A percentile compares a stretch with the other conserved stretches of the same genome.
These are phyloP conservation scores for Morella rubra DNA, from an alignment of 306 rosid genomes.

Conservation along the genomic window DNA sequence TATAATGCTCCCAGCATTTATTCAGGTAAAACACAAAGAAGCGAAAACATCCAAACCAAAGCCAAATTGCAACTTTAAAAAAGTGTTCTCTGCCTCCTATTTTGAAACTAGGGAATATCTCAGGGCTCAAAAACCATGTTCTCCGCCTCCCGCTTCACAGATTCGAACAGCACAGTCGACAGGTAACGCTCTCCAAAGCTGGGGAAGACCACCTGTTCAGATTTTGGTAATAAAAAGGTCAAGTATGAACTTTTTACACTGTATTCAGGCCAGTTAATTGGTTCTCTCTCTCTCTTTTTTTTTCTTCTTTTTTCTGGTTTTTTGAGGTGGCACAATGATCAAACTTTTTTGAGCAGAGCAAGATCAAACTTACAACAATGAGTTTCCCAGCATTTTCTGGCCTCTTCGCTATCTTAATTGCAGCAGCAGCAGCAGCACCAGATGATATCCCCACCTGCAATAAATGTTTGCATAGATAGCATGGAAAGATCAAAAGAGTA, in stretches of 20 bases:
- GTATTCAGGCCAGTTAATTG: background rate
- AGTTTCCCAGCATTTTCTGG: conserved; percentile 94
- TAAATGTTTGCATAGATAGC: conserved; percentile 16
- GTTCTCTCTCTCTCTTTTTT: too few relatives aligned
- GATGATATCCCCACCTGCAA: conserved; percentile 95
- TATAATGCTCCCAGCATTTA: conserved; percentile 11
- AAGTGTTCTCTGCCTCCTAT: conserved; percentile 13
- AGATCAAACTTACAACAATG: conserved; percentile 70
- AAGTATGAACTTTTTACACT: background rate
- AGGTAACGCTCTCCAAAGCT: conserved; percentile 94
- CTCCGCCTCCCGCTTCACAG: conserved; percentile 65
- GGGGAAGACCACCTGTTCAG: conserved; percentile 63
- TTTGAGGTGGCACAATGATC: too few relatives aligned
- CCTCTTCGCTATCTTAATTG: conserved; percentile 71
- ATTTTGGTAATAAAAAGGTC: conserved; percentile 18
- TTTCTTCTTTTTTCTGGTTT: too few relatives aligned
- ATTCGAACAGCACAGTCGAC: conserved; percentile 68
- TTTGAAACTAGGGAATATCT: background rate
- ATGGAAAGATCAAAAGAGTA: conserved; percentile 11
- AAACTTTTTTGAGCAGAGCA: background rate
- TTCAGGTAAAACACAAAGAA: conserved; percentile 3
- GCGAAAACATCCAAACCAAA: conserved; percentile 17
- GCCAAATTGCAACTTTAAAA: conserved; percentile 8
- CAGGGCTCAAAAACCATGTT: background rate
- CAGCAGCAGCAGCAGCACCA: conserved; percentile 92